Conservation (phyloP, 495 filamentous ascomycete species). For the Neurospora sp. region DNA sequence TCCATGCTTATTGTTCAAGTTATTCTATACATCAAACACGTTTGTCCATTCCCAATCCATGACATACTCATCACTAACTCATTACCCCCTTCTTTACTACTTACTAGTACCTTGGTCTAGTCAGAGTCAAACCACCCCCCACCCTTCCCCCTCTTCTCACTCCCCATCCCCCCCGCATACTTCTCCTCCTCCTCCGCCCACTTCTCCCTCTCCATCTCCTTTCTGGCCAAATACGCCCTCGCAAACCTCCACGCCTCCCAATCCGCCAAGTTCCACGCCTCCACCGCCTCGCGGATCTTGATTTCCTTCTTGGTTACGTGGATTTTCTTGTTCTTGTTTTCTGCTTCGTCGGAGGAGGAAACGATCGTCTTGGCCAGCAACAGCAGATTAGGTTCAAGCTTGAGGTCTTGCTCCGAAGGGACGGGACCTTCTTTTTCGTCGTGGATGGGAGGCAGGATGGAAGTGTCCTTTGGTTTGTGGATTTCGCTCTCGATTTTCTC, state of each 20-base stretch:
- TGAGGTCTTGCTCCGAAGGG: constrained; percentile 38
- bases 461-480: constrained; percentile 26
- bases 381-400: constrained; percentile 52
- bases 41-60: neutral
- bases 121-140: neutral
- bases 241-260: constrained; percentile 91
- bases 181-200: constrained; percentile 64
- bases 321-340: constrained; percentile 6
- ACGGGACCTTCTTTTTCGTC: constrained; percentile 37
- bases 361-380: constrained; percentile 46
- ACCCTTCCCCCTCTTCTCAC: constrained; percentile 16
- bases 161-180: constrained; percentile 47
- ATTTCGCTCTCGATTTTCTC: constrained; percentile 44
- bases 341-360: constrained; percentile 16
- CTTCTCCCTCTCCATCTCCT: constrained; percentile 46
- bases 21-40: neutral
- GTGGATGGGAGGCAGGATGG: constrained; percentile 22
- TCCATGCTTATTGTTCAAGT: neutral
- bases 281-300: constrained; percentile 51
- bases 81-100: no score
- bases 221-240: constrained; percentile 55
- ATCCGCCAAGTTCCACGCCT: constrained; percentile 91
- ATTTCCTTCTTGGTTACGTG: constrained; percentile 17
- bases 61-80: no score
- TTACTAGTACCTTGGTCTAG: no score